Evolutionary conservation across 768 basidiomycete species (phyloP).

Genomic region (Podaxis rugospora): DNA sequence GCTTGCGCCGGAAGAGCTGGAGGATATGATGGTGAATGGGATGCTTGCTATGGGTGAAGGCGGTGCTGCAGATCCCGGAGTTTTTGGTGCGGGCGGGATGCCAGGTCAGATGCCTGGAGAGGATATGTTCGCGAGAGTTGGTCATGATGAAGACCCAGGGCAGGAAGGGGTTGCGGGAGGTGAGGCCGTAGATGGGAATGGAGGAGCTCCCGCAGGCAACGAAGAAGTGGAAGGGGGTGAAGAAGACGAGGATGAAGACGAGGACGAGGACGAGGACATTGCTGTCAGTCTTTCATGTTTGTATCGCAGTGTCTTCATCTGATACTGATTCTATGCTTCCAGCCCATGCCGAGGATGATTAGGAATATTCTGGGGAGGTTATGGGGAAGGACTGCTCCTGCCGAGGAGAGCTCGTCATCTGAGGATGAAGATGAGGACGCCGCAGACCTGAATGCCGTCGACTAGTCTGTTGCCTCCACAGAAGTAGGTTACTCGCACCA

Average conservation of each 20-base stretch:
- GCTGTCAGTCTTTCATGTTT: conserved; percentile 35
- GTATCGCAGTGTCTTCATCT: neutral
- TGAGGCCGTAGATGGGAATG: conserved; percentile 14
- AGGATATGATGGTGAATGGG: conserved; percentile 49
- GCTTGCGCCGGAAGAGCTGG: conserved; percentile 52
- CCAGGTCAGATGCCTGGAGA: conserved; percentile 36
- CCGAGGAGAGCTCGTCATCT: conserved; percentile 33
- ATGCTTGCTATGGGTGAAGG: conserved; percentile 33
- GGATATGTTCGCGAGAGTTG: conserved; percentile 17
- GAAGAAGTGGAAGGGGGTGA: conserved; percentile 18
- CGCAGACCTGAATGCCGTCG: conserved; percentile 7
- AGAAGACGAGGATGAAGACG: conserved; percentile 30
- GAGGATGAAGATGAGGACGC: conserved; percentile 31
- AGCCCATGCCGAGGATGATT: conserved; percentile 61
- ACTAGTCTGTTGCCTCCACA: neutral
- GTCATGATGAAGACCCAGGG: conserved; percentile 8
- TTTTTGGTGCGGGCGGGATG: conserved; percentile 35
- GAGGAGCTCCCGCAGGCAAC: conserved; percentile 17
- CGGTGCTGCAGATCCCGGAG: conserved; percentile 14
- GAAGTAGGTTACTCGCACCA: neutral
- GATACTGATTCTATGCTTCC: neutral
- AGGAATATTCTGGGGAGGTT: conserved; percentile 57
- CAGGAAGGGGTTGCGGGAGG: conserved; percentile 20
- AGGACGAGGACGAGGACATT: conserved; percentile 36
- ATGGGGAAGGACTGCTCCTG: conserved; percentile 38